phyloP scores from a whole-genome alignment of 2,329 filamentous ascomycete genomes.

The Cercospora zeae-maydis region DNA sequence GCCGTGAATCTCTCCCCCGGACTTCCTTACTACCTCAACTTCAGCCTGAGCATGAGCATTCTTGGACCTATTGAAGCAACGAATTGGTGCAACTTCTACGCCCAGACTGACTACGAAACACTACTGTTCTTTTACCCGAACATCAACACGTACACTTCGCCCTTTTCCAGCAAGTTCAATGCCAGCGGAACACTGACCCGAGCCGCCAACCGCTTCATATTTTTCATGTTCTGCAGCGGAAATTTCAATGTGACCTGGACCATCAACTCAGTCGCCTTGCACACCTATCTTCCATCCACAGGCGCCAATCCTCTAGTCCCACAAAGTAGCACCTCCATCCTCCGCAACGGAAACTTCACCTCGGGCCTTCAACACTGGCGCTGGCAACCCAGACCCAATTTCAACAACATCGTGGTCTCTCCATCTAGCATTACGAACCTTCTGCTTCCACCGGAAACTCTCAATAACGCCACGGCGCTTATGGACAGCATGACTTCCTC shows the following conservation, averaged over 20 bases:
- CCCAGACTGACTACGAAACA: not conserved
- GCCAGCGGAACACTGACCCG: not conserved
- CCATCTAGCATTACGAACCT: not conserved
- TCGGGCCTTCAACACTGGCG: not conserved
- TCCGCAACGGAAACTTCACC: slow-evolving; percentile 2
- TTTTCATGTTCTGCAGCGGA: slow-evolving; percentile 6
- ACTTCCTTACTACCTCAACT: not conserved
- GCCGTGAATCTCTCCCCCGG: not conserved
- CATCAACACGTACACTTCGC: not conserved
- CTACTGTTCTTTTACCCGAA: not conserved
- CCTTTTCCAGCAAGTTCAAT: slow-evolving; percentile 3
- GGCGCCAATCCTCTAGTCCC: not conserved
- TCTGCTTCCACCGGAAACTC: not conserved
- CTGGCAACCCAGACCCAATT: not conserved
- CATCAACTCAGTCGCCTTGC: not conserved
- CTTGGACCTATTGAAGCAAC: not conserved
- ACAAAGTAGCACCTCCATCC: not conserved
- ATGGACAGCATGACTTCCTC: not conserved
- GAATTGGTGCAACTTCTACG: slow-evolving; percentile 4
- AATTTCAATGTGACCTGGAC: slow-evolving; percentile 5
- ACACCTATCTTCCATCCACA: not conserved
- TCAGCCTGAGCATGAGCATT: not conserved
- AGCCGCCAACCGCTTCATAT: not conserved
- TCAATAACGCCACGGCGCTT: not conserved
- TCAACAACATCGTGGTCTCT: not conserved